Evolutionary conservation across 108 stramenopile species (phyloP).

Genomic region (Cyclostephanos tholiformis): DNA sequence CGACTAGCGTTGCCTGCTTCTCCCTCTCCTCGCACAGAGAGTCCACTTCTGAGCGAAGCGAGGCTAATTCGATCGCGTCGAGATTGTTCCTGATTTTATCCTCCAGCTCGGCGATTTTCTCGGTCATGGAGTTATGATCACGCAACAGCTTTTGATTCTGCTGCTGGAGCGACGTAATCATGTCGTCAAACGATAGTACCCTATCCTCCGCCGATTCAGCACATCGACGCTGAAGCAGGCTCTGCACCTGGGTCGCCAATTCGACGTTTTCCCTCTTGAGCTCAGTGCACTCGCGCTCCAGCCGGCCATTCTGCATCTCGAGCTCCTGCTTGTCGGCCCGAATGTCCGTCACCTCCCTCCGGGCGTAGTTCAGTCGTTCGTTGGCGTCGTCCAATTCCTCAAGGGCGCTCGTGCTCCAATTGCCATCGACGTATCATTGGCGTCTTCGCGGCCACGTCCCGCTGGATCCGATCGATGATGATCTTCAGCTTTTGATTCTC

Average conservation of each 20-base stretch:
- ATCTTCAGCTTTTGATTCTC: slow-evolving; percentile 66
- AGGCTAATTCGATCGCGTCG: slow-evolving; percentile 55
- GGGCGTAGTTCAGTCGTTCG: slow-evolving; percentile 62
- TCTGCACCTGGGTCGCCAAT: slow-evolving; percentile 85
- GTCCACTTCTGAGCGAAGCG: slow-evolving; percentile 56
- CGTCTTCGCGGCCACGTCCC: slow-evolving; percentile 73
- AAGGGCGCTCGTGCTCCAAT: slow-evolving; percentile 72
- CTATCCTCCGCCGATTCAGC: slow-evolving; percentile 29
- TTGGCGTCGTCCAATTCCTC: slow-evolving; percentile 65
- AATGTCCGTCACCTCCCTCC: slow-evolving; percentile 60
- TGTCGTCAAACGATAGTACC: slow-evolving; percentile 45
- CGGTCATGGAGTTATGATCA: slow-evolving; percentile 60
- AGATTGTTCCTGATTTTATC: slow-evolving; percentile 52
- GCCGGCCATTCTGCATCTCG: slow-evolving; percentile 49
- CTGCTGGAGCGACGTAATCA: slow-evolving; percentile 59
- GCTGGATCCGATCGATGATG: slow-evolving; percentile 61
- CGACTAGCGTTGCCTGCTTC: slow-evolving; percentile 70
- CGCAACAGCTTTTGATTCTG: slow-evolving; percentile 78
- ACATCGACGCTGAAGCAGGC: slow-evolving; percentile 59
- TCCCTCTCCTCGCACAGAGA: slow-evolving; percentile 69
- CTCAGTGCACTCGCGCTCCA: slow-evolving; percentile 50
- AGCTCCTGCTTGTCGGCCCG: slow-evolving; percentile 64
- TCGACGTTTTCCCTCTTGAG: slow-evolving; percentile 65
- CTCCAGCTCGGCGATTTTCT: slow-evolving; percentile 65
- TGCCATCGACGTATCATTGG: slow-evolving; percentile 80